Percentiles rank a stretch among this genome's conserved stretches.
These are phyloP conservation scores for Orbilia quercus DNA, from an alignment of 2,329 filamentous ascomycete species.

Conservation along the genomic window DNA sequence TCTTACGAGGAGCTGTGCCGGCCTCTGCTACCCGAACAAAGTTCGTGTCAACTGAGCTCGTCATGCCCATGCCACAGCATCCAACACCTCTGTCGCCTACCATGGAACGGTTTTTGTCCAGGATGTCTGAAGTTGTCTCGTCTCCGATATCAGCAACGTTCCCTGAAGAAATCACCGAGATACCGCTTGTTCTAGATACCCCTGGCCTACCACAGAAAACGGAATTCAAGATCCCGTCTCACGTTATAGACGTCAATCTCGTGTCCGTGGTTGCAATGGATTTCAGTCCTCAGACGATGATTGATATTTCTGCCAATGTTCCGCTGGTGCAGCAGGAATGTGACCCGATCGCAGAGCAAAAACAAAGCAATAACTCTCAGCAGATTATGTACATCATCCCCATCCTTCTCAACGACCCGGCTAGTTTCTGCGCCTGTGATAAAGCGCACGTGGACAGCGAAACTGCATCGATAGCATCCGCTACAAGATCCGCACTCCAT, in stretches of 20 bases:
- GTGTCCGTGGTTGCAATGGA: conserved; percentile 55
- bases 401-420: conserved; percentile 49
- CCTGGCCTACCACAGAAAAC: conserved; percentile 13
- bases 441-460: conserved; percentile 54
- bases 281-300: conserved; percentile 54
- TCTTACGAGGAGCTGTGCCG: conserved; percentile 31
- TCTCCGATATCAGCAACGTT: conserved; percentile 47
- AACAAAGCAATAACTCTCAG: conserved; percentile 25
- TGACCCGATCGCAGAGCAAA: conserved; percentile 50
- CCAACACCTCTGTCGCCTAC: conserved; percentile 53
- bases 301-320: conserved; percentile 49
- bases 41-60: conserved; percentile 52
- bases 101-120: conserved; percentile 52
- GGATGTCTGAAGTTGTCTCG: conserved; percentile 52
- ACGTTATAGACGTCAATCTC: conserved; percentile 54
- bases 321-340: conserved; percentile 53
- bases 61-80: conserved; percentile 54
- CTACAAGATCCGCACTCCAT: conserved; percentile 47
- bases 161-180: conserved; percentile 24
- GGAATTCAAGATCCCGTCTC: conserved; percentile 50
- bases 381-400: conserved; percentile 56
- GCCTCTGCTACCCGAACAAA: conserved; percentile 37
- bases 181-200: conserved; percentile 11
- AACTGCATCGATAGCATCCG: conserved; percentile 43
- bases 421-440: conserved; percentile 53